A percentile compares a stretch with the other conserved stretches of the same genome.
phyloP scores from a whole-genome alignment of 2,329 filamentous ascomycete genomes.

The Trichophyton verrucosum region DNA sequence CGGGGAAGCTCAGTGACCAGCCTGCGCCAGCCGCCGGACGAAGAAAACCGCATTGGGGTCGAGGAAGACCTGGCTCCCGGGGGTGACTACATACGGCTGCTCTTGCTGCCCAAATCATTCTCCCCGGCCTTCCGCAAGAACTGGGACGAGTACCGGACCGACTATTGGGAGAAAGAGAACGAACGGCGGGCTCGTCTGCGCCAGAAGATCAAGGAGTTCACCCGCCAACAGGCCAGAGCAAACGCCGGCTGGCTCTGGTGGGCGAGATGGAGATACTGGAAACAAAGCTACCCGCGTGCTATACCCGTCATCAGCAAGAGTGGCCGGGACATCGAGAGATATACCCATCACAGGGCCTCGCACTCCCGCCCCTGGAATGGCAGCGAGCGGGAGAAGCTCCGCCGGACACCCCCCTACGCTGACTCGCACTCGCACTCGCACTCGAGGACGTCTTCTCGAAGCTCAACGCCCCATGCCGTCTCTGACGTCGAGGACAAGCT shows the following conservation, averaged over 20 bases:
- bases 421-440: constrained; percentile 32
- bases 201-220: constrained; percentile 54
- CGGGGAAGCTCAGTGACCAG: constrained; percentile 2
- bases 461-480: constrained; percentile 25
- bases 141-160: constrained; percentile 86
- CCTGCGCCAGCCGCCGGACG: constrained; percentile 6
- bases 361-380: constrained; percentile 10
- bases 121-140: constrained; percentile 90
- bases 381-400: constrained; percentile 7
- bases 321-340: constrained; percentile 17
- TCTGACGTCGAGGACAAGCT: constrained; percentile 28
- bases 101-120: constrained; percentile 88
- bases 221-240: constrained; percentile 51
- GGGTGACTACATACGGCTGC: constrained; percentile 80
- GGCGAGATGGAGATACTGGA: constrained; percentile 52
- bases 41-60: constrained; percentile 32
- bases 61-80: constrained; percentile 86
- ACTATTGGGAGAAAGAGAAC: constrained; percentile 97
- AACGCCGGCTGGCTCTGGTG: constrained; percentile 73
- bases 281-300: constrained; percentile 14
- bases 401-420: constrained; percentile 12
- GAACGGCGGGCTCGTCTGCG: constrained; percentile 67
- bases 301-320: constrained; percentile 3
- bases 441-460: constrained; percentile 33
- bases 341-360: constrained; percentile 19